Evolutionary conservation across 441 rosid genomes (phyloP).

Genomic region (Biscutella auriculata): DNA sequence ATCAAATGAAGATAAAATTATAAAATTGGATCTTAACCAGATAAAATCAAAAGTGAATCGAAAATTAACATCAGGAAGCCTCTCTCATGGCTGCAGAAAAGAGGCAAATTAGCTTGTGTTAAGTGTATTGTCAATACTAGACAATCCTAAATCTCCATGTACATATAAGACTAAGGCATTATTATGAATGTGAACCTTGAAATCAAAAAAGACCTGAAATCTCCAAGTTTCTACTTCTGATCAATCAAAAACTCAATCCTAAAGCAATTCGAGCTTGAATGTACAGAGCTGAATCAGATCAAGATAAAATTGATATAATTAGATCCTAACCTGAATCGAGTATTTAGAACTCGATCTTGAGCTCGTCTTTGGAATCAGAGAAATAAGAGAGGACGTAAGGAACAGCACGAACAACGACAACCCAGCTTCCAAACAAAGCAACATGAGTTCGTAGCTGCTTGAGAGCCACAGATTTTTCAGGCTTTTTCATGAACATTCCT

Average conservation of each 20-base stretch:
- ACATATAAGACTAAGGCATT: background rate
- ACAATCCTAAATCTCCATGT: background rate
- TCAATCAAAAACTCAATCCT: background rate
- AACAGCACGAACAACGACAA: conserved; percentile 46
- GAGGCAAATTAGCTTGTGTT: background rate
- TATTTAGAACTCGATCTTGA: conserved; percentile 61
- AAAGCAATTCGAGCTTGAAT: too few relatives aligned
- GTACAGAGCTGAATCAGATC: background rate
- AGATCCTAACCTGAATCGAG: conserved; percentile 1
- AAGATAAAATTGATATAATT: background rate
- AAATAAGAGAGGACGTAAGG: conserved; percentile 67
- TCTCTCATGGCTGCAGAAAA: background rate
- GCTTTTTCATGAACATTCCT: conserved; percentile 77
- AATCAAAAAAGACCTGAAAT: background rate
- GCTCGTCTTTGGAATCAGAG: conserved; percentile 59
- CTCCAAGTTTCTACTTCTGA: background rate
- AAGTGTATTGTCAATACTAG: background rate
- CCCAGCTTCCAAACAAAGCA: conserved; percentile 63
- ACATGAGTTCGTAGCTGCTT: conserved; percentile 65
- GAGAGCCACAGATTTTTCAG: conserved; percentile 75
- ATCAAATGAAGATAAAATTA: too few relatives aligned
- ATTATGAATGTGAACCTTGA: background rate
- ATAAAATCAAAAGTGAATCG: too few relatives aligned
- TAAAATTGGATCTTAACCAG: too few relatives aligned
- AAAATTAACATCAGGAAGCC: background rate